Evolutionary conservation across 495 filamentous ascomycete genomes (phyloP), one percentile per base, ranked within the genome.

Genomic region (Lentithecium fluviatile): DNA sequence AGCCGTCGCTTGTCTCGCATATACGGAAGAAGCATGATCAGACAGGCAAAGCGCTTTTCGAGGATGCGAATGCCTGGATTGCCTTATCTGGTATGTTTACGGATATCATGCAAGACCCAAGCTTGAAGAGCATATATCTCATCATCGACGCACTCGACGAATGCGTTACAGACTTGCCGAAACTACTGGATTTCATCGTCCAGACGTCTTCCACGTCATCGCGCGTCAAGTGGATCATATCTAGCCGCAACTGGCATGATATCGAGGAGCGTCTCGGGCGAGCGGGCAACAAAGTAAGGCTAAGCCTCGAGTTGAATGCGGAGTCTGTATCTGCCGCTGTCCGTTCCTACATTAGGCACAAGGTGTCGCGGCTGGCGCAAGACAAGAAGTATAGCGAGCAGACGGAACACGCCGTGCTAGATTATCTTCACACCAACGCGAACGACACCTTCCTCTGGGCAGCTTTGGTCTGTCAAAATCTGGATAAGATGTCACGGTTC

Each of bases 151-250:
- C 57, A 2, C 56, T 58, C 20, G 45, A 58, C 19, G 45, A 58
- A 51, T 58, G 56, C 56, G 46, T 58, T 15, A 21, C 45, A 4
- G 45, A 50, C 17, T 24, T 65, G n/a, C 56, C 24, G 50, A 58
- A 42, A 40, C 56, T 58, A 13, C 26, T 58, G 26, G 56, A 58
- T 23, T 51, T 58, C 7, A 37, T 58, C 15, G 34, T 51, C 23
- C 21, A 53, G 19, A 43, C 20, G 6, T 60, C 48, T 11, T 54
- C 52, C 10, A 21, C 23, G 23, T 60, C 49, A 15, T 34, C 62
- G 7, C 60, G 48, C 24, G 63, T 77, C 56, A 78, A 77, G 52
- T 76, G 69, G 75, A 60, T 80, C 37, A 74, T 52, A 7, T 60
- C 48, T 45, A 60, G 76, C 45, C 73, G 75, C 20, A 77, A 77